Base-by-base conservation (phyloP, 805 yeast species). In the Suhomyces canberraensis region DNA sequence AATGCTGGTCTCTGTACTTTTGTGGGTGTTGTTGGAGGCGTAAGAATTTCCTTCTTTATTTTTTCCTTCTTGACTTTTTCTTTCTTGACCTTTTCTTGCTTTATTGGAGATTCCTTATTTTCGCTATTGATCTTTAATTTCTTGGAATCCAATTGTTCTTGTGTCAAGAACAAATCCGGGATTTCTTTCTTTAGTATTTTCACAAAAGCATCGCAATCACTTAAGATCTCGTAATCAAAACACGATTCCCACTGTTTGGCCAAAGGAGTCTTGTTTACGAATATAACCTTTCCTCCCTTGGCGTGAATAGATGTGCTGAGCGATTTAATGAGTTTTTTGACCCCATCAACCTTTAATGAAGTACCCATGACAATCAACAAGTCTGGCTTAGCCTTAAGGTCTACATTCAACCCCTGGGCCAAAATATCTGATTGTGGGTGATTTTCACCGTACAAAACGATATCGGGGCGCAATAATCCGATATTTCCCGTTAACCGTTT, bases 391-490 rank as follows among this genome's bases (percentile, higher is more conserved):
- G 75, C 65, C 41, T 66, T 70, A 40, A 87, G 52, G 61, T 91
- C 98, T 15, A 73, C 67, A 33, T 67, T 72, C 26, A 86, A 61
- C 6, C 89, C 88, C 31, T 71, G 72, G 2, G 95, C 84, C 28
- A 91, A 78, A n/a, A 70, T 62, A 42, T 87, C 96, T 4, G 89
- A 79, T 44, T 79, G 78, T 1, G 96, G 96, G 59, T 91, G 98
- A 50, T 89, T 81, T 54, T 91, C 98, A 2, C 97, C 97, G 57
- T 91, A 91, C 16, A 91, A 69, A 1, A 91, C 95, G 40, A 91
- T 89, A 50, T 84, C 84, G 4, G 98, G 98, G 39, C 96, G 71
- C 29, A 93, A 63, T 17, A 78, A 60, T 0, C 98, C 98, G 4
- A 82, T 76, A 29, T 68, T 66, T 0, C 86, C 82, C 1, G 84